Conservation (phyloP, 371 early-diverging fungal species). For the Lichtheimia corymbifera region DNA sequence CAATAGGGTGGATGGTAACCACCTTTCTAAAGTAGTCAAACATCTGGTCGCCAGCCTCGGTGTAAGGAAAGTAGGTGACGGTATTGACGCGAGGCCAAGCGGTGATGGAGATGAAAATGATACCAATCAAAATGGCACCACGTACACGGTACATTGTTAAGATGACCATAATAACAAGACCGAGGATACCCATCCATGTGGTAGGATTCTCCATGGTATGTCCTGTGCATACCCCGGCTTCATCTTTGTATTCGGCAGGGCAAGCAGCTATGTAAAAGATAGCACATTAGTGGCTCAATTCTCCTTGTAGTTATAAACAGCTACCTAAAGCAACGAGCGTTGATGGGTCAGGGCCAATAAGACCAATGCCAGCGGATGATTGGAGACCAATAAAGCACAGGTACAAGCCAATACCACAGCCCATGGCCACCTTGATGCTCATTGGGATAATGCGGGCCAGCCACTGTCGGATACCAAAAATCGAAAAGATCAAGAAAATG, state of each 20-base stretch:
- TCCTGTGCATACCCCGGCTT: constrained; percentile 49
- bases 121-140: constrained; percentile 75
- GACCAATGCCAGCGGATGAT: constrained; percentile 76
- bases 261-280: constrained; percentile 46
- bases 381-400: constrained; percentile 77
- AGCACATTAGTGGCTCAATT: background rate
- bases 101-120: constrained; percentile 68
- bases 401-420: constrained; percentile 79
- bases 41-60: constrained; percentile 57
- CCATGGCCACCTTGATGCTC: constrained; percentile 73
- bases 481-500: constrained; percentile 69
- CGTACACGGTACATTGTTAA: constrained; percentile 67
- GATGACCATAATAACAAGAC: constrained; percentile 68
- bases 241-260: constrained; percentile 51
- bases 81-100: constrained; percentile 66
- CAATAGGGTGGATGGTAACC: constrained; percentile 64
- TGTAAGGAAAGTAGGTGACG: constrained; percentile 78
- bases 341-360: constrained; percentile 58
- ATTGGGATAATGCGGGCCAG: constrained; percentile 73
- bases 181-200: constrained; percentile 76
- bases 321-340: constrained; percentile 70
- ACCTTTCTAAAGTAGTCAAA: constrained; percentile 76
- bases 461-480: constrained; percentile 79
- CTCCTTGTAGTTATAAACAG: constrained; percentile 55
- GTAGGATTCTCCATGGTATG: constrained; percentile 69